These are phyloP conservation scores for Talaromyces sp. DNA, from an alignment of 2,329 filamentous ascomycete genomes.

Conservation along the genomic window DNA sequence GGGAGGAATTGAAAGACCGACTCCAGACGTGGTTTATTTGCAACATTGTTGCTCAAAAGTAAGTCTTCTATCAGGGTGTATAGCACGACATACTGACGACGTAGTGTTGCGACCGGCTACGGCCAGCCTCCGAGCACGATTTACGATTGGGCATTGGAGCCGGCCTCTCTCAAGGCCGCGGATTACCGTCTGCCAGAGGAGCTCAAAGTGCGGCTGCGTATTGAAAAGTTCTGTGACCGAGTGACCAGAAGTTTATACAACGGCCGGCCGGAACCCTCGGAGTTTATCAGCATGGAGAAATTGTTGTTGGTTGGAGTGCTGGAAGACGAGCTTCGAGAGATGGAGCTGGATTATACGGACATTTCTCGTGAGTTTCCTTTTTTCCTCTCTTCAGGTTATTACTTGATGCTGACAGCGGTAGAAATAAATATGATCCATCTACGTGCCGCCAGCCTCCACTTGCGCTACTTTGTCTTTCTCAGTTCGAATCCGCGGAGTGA, in stretches of 20 bases:
- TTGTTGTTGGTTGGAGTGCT: conserved; percentile 39
- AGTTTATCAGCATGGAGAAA: conserved; percentile 40
- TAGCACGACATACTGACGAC: conserved; percentile 12
- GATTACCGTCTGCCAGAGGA: conserved; percentile 46
- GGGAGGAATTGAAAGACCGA: conserved; percentile 58
- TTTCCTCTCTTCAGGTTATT: neutral
- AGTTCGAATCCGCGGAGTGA: conserved; percentile 38
- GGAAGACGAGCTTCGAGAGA: conserved; percentile 40
- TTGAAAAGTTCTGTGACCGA: conserved; percentile 54
- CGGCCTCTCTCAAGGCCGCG: conserved; percentile 38
- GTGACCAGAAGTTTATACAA: conserved; percentile 54
- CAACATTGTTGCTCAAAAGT: conserved; percentile 64
- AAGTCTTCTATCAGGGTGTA: conserved; percentile 18
- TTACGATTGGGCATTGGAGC: conserved; percentile 52
- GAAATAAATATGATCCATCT: conserved; percentile 44
- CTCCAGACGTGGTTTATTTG: conserved; percentile 62
- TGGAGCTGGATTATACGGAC: conserved; percentile 48
- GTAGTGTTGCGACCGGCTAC: conserved; percentile 57
- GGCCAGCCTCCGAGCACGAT: conserved; percentile 58
- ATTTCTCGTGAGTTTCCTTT: conserved; percentile 23
- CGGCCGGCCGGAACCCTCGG: conserved; percentile 49
- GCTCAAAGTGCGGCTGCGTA: conserved; percentile 46
- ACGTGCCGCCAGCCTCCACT: conserved; percentile 40
- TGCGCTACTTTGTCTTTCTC: conserved; percentile 42
- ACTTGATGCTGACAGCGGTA: conserved; percentile 12